Evolutionary conservation across 2,329 filamentous ascomycete species (phyloP).

Genomic region (Neonectria ditissima): DNA sequence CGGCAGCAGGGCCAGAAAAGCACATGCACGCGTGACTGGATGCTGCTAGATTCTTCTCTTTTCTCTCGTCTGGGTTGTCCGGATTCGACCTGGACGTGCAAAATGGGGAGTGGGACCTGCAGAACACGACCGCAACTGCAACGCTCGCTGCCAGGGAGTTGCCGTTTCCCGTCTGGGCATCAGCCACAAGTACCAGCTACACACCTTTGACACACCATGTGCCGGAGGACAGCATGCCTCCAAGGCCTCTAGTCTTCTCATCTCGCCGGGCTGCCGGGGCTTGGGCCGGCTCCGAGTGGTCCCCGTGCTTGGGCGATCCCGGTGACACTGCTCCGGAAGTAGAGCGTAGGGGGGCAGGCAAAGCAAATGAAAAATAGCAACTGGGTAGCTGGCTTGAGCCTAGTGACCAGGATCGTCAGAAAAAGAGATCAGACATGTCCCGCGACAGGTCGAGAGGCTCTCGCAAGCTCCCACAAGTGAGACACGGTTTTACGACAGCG

Average conservation of each 20-base stretch:
- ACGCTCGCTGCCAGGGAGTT: constrained; percentile 11
- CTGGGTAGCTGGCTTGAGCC: not conserved
- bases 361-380: not conserved
- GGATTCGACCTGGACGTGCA: constrained; percentile 15
- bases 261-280: constrained; percentile 32
- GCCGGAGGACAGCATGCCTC: not conserved
- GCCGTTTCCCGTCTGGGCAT: constrained; percentile 30
- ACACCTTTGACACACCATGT: not conserved
- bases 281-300: constrained; percentile 27
- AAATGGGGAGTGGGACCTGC: constrained; percentile 20
- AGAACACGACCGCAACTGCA: constrained; percentile 18
- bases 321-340: constrained; percentile 37
- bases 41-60: constrained; percentile 2
- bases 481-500: not conserved
- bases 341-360: not conserved
- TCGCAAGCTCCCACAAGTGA: not conserved
- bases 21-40: constrained; percentile 21
- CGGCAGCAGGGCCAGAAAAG: not conserved
- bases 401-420: not conserved
- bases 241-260: constrained; percentile 6
- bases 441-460: not conserved
- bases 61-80: constrained; percentile 17
- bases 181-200: constrained; percentile 1
- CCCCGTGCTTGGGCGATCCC: constrained; percentile 34
- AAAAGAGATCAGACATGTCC: not conserved